Conservation (phyloP, 23 red algal genomes). For the Gracilaria domingensis region DNA sequence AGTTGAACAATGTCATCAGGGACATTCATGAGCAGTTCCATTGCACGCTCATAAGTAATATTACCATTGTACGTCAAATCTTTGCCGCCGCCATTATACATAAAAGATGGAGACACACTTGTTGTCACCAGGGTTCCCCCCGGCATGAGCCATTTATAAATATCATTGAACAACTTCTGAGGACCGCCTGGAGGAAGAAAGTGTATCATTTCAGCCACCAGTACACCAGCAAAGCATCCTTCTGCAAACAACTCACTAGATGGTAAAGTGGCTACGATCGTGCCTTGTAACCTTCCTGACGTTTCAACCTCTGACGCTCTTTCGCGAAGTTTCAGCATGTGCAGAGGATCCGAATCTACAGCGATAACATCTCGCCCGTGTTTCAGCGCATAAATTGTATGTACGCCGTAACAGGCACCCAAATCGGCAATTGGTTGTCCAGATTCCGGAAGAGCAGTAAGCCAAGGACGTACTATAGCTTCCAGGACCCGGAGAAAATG, state of each 20-base stretch:
- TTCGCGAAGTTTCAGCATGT: not conserved
- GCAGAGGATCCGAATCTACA: not conserved
- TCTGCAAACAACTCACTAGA: not conserved
- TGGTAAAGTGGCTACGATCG: not conserved
- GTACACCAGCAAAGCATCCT: not conserved
- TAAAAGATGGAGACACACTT: not conserved
- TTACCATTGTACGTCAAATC: not conserved
- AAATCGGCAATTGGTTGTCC: too few relatives aligned
- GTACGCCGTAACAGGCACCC: slow-evolving; percentile 1
- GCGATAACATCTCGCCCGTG: not conserved
- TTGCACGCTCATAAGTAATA: not conserved
- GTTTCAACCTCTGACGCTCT: not conserved
- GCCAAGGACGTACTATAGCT: too few relatives aligned
- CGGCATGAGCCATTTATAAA: slow-evolving; percentile 11
- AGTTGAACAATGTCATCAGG: not conserved
- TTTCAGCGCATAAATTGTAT: not conserved
- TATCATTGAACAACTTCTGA: not conserved
- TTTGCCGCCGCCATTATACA: not conserved
- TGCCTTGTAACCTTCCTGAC: not conserved
- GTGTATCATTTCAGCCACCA: slow-evolving; percentile 2
- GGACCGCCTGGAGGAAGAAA: not conserved
- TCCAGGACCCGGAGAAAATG: too few relatives aligned
- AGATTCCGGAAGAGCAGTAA: too few relatives aligned
- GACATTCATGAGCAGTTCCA: too few relatives aligned
- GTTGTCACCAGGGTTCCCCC: not conserved